Evolutionary conservation across 495 filamentous ascomycete genomes (phyloP).

Genomic region (Cladorrhinum samala): DNA sequence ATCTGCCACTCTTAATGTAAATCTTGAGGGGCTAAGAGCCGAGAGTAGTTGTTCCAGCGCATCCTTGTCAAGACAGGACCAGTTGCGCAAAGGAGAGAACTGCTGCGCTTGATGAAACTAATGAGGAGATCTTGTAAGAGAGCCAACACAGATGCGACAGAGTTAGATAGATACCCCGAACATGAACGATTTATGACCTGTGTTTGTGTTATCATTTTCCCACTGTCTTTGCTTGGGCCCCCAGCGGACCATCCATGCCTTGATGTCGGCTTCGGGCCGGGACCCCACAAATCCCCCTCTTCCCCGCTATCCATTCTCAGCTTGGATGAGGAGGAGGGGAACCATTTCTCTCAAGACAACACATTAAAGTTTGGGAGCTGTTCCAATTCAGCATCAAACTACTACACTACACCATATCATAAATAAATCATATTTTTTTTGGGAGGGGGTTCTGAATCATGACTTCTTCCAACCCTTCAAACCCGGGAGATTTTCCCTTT

Average conservation of each 20-base stretch:
- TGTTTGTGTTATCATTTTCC: not conserved
- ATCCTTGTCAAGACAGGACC: not conserved
- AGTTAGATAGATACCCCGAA: constrained; percentile 33
- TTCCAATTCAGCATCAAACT: too few relatives aligned
- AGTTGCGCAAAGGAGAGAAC: constrained; percentile 12
- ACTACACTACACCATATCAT: too few relatives aligned
- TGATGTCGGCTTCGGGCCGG: too few relatives aligned
- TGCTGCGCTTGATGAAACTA: not conserved
- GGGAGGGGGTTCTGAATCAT: not conserved
- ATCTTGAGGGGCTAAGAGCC: not conserved
- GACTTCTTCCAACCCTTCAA: not conserved
- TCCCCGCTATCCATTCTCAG: too few relatives aligned
- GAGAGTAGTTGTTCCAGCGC: not conserved
- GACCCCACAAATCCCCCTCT: too few relatives aligned
- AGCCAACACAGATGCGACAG: constrained; percentile 24
- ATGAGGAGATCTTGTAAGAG: constrained; percentile 11
- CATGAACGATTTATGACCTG: constrained; percentile 26
- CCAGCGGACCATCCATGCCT: not conserved
- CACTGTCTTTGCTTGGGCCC: not conserved
- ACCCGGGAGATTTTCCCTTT: not conserved
- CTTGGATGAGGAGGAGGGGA: too few relatives aligned
- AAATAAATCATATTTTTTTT: too few relatives aligned
- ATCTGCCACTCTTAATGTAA: not conserved
- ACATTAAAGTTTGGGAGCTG: too few relatives aligned
- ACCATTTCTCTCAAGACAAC: too few relatives aligned